Conservation (phyloP, 139 green algal species). For the Zygnema cylindricum region DNA sequence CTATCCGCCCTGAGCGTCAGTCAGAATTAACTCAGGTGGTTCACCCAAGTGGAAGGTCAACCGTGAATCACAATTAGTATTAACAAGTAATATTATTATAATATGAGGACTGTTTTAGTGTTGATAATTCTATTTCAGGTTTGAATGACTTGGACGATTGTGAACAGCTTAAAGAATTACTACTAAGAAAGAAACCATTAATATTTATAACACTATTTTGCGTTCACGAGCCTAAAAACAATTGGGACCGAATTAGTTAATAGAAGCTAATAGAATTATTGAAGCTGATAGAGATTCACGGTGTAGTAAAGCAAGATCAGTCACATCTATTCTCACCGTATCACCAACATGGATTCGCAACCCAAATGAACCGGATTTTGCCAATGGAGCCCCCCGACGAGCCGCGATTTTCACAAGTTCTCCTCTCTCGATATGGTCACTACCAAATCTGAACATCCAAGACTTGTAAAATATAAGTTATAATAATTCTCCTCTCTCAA, state of each 20-base stretch:
- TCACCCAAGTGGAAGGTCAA: too few relatives aligned
- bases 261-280: not conserved
- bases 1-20: too few relatives aligned
- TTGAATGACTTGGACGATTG: too few relatives aligned
- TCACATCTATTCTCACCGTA: slow-evolving; percentile 30
- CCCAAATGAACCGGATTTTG: not conserved
- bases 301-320: too few relatives aligned
- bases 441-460: slow-evolving; percentile 87
- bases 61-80: too few relatives aligned
- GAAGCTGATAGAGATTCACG: not conserved
- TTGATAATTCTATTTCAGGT: too few relatives aligned
- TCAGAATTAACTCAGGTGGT: too few relatives aligned
- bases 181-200: not conserved
- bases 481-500: too few relatives aligned
- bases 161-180: not conserved
- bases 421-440: slow-evolving; percentile 84
- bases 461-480: too few relatives aligned
- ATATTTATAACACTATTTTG: not conserved
- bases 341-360: slow-evolving; percentile 44
- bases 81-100: too few relatives aligned
- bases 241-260: not conserved
- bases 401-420: slow-evolving; percentile 85
- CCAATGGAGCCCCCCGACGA: slow-evolving; percentile 42
- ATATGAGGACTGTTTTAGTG: too few relatives aligned
- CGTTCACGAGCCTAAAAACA: not conserved